A percentile compares a stretch with the other conserved stretches of the same genome.
Conservation (phyloP, 2,329 filamentous ascomycete genomes). For the Thielaviopsis euricoi region DNA sequence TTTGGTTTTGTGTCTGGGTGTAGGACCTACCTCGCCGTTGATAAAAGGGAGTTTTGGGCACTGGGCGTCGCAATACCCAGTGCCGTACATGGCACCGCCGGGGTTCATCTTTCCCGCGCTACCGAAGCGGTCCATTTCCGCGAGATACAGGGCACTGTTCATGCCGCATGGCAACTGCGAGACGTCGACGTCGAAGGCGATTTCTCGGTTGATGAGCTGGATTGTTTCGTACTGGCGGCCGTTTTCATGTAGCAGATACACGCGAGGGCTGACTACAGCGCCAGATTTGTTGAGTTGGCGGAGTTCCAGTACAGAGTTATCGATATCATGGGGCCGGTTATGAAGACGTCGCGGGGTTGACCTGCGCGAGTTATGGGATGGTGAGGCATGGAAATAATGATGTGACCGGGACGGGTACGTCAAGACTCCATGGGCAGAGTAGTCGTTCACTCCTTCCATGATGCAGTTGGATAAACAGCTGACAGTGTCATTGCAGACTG, state of each 20-base stretch:
- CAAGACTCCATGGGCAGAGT: constrained; percentile 21
- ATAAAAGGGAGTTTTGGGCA: constrained; percentile 35
- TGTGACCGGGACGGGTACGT: constrained; percentile 14
- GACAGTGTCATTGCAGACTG: constrained; percentile 31
- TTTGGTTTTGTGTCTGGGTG: too few species aligned
- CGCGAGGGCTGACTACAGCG: constrained; percentile 23
- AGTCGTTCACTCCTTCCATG: constrained; percentile 33
- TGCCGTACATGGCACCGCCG: constrained; percentile 43
- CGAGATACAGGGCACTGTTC: constrained; percentile 50
- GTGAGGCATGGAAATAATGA: background rate
- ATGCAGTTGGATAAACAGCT: constrained; percentile 38
- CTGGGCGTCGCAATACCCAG: constrained; percentile 48
- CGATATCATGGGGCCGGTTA: too few species aligned
- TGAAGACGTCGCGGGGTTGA: background rate
- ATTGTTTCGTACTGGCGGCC: constrained; percentile 43
- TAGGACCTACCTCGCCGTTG: constrained; percentile 26
- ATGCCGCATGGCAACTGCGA: constrained; percentile 48
- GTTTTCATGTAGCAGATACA: constrained; percentile 40
- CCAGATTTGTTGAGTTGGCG: constrained; percentile 17
- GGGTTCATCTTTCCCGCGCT: constrained; percentile 36
- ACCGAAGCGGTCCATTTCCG: constrained; percentile 39
- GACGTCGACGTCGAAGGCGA: constrained; percentile 50
- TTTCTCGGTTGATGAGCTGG: constrained; percentile 42
- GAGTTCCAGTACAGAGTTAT: constrained; percentile 17
- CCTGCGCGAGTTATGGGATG: background rate